phyloP scores from a whole-genome alignment of 1,284 basidiomycete species.

The Cryptococcus jaspeensis region DNA sequence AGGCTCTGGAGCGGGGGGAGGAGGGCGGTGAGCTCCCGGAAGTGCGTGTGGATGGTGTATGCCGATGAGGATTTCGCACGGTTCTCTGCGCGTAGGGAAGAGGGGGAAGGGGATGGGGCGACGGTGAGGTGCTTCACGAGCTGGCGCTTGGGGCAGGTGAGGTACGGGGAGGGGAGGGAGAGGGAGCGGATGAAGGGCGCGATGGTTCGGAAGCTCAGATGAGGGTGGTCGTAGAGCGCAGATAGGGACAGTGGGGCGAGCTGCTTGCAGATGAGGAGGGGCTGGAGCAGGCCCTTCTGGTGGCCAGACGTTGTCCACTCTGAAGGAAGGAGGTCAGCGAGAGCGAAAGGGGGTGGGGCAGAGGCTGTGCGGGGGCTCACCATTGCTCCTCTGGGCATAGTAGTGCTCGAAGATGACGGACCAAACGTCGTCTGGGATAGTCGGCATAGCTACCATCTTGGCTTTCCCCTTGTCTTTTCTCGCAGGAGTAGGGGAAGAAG shows the following conservation, averaged over 20 bases:
- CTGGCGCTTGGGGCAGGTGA: constrained; percentile 1
- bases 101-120: constrained; percentile 14
- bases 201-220: constrained; percentile 21
- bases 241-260: constrained; percentile 19
- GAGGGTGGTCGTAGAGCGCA: constrained; percentile 29
- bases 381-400: constrained; percentile 20
- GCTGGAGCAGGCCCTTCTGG: constrained; percentile 12
- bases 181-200: constrained; percentile 15
- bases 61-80: background rate
- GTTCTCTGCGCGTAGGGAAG: background rate
- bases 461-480: constrained; percentile 24
- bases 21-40: constrained; percentile 12
- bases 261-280: constrained; percentile 22
- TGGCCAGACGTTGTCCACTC: background rate
- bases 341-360: background rate
- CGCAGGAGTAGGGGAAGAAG: background rate
- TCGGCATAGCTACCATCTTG: constrained; percentile 18
- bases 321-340: background rate
- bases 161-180: background rate
- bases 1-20: constrained; percentile 22
- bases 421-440: constrained; percentile 36
- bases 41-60: constrained; percentile 16
- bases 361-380: constrained; percentile 12
- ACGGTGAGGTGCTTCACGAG: constrained; percentile 30
- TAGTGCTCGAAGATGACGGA: constrained; percentile 26